These are phyloP conservation scores for Volvox africanus DNA, from an alignment of 139 green algal genomes.

Conservation along the genomic window DNA sequence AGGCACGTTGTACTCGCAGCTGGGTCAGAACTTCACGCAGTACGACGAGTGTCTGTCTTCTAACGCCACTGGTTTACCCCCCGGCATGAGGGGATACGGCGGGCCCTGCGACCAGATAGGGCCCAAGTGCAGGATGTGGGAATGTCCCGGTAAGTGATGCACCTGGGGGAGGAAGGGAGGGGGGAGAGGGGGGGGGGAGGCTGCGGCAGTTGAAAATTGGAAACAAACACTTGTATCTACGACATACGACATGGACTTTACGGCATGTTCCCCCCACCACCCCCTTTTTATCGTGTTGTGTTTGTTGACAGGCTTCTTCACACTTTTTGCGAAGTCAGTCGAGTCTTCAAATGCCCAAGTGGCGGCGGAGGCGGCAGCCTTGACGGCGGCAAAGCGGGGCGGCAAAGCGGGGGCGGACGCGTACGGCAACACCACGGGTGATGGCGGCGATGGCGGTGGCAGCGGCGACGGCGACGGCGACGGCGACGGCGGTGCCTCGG, in stretches of 20 bases:
- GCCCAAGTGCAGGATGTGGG: slow-evolving; percentile 55
- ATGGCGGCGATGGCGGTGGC: neutral
- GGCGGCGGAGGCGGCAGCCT: neutral
- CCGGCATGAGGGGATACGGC: slow-evolving; percentile 50
- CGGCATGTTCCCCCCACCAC: too few relatives aligned
- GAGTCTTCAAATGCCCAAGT: neutral
- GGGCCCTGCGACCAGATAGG: slow-evolving; percentile 69
- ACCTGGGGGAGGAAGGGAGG: too few relatives aligned
- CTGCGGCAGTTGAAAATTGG: too few relatives aligned
- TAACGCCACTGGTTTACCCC: slow-evolving; percentile 18
- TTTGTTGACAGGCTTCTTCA: neutral
- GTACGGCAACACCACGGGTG: too few relatives aligned
- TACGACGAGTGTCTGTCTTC: slow-evolving; percentile 42
- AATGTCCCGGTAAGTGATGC: slow-evolving; percentile 52
- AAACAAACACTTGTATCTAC: too few relatives aligned
- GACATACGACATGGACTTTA: too few relatives aligned
- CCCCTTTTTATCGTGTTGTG: too few relatives aligned
- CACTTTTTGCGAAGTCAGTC: neutral
- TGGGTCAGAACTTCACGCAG: slow-evolving; percentile 46
- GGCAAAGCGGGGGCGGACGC: too few relatives aligned
- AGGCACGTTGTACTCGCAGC: slow-evolving; percentile 56
- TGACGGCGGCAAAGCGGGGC: neutral
- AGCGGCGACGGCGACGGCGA: neutral
- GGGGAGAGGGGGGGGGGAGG: too few relatives aligned
- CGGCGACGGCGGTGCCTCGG: neutral